Percentiles rank a stretch among this genome's conserved stretches.
Evolutionary conservation across 768 basidiomycete species (phyloP).

Genomic region (Xanthoconium stramineum): DNA sequence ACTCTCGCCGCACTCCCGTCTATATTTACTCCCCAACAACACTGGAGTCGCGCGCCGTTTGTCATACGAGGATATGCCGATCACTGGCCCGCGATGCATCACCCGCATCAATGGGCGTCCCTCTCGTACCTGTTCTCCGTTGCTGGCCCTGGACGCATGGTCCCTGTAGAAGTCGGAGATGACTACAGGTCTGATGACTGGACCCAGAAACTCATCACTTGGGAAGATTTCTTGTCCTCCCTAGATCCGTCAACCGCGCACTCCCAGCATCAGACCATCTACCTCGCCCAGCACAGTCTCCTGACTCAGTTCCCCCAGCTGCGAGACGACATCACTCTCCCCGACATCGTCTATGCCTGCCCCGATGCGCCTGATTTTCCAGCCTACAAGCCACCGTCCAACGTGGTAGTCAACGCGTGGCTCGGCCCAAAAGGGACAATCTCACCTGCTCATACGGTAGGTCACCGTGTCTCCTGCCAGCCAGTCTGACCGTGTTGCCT

Average conservation of each 20-base stretch:
- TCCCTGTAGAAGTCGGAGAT: constrained; percentile 86
- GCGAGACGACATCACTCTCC: constrained; percentile 70
- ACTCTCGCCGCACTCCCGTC: constrained; percentile 51
- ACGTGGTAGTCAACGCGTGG: constrained; percentile 76
- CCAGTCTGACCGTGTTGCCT: constrained; percentile 1
- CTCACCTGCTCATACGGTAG: constrained; percentile 85
- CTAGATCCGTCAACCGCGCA: constrained; percentile 30
- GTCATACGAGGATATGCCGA: constrained; percentile 59
- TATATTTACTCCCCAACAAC: constrained; percentile 49
- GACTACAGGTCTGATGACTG: constrained; percentile 82
- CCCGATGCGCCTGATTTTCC: constrained; percentile 43
- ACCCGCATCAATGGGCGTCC: constrained; percentile 57
- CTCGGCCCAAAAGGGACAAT: constrained; percentile 74
- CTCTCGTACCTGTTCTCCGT: constrained; percentile 63
- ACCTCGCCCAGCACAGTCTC: constrained; percentile 91
- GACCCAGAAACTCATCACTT: constrained; percentile 75
- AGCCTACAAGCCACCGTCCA: constrained; percentile 60
- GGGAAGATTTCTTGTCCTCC: constrained; percentile 68
- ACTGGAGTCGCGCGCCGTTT: constrained; percentile 57
- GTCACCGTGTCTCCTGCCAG: constrained; percentile 33
- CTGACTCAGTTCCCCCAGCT: constrained; percentile 81
- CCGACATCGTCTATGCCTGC: constrained; percentile 83
- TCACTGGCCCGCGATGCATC: constrained; percentile 76
- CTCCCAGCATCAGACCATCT: constrained; percentile 41
- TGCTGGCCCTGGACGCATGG: constrained; percentile 77